Conservation (phyloP, 495 filamentous ascomycete genomes). For the Daldinia caldariorum region DNA sequence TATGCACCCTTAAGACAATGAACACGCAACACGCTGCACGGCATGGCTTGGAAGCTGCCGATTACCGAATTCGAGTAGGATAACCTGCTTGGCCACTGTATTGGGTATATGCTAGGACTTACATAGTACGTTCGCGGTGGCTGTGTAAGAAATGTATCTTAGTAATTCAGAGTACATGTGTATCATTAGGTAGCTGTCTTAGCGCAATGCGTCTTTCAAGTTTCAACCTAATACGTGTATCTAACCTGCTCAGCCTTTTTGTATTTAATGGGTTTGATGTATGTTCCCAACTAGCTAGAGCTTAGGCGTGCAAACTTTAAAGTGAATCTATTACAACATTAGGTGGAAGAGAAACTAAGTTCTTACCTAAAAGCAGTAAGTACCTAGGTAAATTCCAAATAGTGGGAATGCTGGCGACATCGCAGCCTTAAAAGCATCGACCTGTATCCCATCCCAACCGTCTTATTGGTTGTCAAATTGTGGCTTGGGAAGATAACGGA, state of each 20-base stretch:
- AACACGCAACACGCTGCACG: slow-evolving; percentile 44
- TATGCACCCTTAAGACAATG: slow-evolving; percentile 15
- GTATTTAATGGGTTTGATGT: no score
- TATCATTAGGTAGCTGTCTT: background rate
- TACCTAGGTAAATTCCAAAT: slow-evolving; percentile 44
- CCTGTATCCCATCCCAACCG: slow-evolving; percentile 8
- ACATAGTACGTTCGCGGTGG: slow-evolving; percentile 24
- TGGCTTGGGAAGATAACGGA: slow-evolving; percentile 21
- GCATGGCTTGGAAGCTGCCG: slow-evolving; percentile 42
- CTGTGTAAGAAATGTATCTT: slow-evolving; percentile 28
- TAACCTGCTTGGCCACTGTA: slow-evolving; percentile 25
- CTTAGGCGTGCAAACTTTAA: slow-evolving; percentile 18
- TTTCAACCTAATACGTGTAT: slow-evolving; percentile 7
- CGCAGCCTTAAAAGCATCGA: background rate
- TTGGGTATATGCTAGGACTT: slow-evolving; percentile 7
- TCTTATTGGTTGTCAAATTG: slow-evolving; percentile 8
- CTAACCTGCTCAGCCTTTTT: background rate
- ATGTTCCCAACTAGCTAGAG: no score
- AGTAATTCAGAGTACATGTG: slow-evolving; percentile 6
- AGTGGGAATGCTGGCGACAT: background rate
- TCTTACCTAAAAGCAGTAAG: background rate
- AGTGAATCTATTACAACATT: slow-evolving; percentile 9
- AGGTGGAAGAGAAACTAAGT: background rate
- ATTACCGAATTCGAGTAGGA: slow-evolving; percentile 30
- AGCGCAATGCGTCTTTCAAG: background rate